These are phyloP conservation scores for Coemansia sp. DNA, from an alignment of 192 early-diverging fungal species.

Conservation along the genomic window DNA sequence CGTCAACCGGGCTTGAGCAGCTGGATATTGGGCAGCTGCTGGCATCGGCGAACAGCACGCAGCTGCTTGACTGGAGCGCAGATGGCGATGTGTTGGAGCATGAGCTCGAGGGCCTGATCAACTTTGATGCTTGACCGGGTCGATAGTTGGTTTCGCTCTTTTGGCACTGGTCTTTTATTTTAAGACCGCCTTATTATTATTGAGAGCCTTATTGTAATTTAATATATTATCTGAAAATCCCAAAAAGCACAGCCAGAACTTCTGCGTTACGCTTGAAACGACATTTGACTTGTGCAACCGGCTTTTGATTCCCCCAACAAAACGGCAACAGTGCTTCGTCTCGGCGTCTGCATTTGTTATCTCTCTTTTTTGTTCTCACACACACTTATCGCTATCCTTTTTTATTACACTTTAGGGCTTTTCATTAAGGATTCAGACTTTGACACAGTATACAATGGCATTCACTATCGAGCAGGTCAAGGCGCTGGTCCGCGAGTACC, in stretches of 20 bases:
- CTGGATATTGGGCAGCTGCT: slow-evolving; percentile 31
- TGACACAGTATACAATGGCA: slow-evolving; percentile 23
- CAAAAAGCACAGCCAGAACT: too few relatives aligned
- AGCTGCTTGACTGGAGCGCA: slow-evolving; percentile 32
- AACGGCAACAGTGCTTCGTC: too few relatives aligned
- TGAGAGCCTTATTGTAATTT: background rate
- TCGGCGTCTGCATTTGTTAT: background rate
- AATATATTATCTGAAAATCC: too few relatives aligned
- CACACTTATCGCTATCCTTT: background rate
- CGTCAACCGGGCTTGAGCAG: slow-evolving; percentile 21
- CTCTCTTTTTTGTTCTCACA: background rate
- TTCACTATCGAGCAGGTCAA: slow-evolving; percentile 52
- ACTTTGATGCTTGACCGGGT: slow-evolving; percentile 39
- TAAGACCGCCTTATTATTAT: background rate
- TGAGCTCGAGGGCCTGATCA: slow-evolving; percentile 54
- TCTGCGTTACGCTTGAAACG: background rate
- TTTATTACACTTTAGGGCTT: background rate
- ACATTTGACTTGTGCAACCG: background rate
- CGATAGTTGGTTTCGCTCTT: background rate
- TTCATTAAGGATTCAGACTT: background rate
- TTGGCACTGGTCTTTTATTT: background rate
- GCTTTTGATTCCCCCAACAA: too few relatives aligned
- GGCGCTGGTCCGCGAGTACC: slow-evolving; percentile 57
- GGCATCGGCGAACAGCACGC: slow-evolving; percentile 11
- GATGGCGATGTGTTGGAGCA: slow-evolving; percentile 42